phyloP scores from a whole-genome alignment of 176 grass and related monocot species.

The Chloris gayana region DNA sequence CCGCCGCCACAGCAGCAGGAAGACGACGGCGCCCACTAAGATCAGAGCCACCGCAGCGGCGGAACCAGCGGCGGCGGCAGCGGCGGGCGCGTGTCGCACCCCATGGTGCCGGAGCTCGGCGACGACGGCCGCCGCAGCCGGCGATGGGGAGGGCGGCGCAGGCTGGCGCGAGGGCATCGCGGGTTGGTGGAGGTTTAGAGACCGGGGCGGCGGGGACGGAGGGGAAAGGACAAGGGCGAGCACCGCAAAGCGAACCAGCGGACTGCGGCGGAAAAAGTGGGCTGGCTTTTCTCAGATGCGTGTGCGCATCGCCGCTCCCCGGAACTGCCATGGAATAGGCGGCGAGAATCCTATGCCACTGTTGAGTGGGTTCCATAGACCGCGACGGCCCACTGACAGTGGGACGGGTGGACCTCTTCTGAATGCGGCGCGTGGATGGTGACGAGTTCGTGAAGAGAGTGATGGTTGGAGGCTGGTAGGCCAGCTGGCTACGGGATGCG shows the following conservation, averaged over 20 bases:
- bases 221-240: constrained; percentile 38
- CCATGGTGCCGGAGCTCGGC: background rate
- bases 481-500: constrained; percentile 6
- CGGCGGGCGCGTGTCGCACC: background rate
- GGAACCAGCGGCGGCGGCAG: constrained; percentile 2
- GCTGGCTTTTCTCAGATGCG: constrained; percentile 58
- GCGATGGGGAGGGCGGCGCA: constrained; percentile 28
- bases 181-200: constrained; percentile 5
- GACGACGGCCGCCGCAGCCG: background rate
- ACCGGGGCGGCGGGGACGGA: background rate
- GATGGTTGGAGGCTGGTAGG: constrained; percentile 3
- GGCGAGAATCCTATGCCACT: constrained; percentile 25
- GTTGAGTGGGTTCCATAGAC: background rate
- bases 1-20: constrained; percentile 53
- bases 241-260: constrained; percentile 24
- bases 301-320: background rate
- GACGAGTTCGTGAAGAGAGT: constrained; percentile 1
- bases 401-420: background rate
- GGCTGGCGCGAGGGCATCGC: constrained; percentile 75
- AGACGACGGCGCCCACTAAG: constrained; percentile 19
- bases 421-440: background rate
- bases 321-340: background rate
- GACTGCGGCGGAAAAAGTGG: constrained; percentile 57
- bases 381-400: constrained; percentile 1
- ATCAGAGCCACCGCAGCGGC: constrained; percentile 17